A percentile compares a stretch with the other conserved stretches of the same genome.
phyloP scores from a whole-genome alignment of 768 basidiomycete genomes.

The Termitomyces sp. region DNA sequence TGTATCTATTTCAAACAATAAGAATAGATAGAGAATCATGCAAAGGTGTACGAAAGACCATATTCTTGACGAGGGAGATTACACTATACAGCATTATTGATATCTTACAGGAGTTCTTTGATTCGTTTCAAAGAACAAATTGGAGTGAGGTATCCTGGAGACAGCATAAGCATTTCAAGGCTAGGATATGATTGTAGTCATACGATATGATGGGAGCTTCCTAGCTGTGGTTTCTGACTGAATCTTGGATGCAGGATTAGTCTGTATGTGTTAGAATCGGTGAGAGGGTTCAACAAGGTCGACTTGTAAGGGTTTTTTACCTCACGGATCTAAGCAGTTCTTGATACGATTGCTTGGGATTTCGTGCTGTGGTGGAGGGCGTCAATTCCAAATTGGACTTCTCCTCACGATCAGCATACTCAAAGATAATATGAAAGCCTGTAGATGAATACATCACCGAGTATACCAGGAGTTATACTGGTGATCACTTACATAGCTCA shows the following conservation, averaged over 20 bases:
- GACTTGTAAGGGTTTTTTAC: conserved; percentile 25
- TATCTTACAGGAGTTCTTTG: background rate
- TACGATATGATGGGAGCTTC: conserved; percentile 69
- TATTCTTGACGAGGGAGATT: background rate
- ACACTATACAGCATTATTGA: background rate
- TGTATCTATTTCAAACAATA: background rate
- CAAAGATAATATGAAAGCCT: conserved; percentile 63
- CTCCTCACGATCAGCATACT: conserved; percentile 25
- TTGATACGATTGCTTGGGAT: conserved; percentile 62
- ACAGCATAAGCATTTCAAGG: conserved; percentile 2
- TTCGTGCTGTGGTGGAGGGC: conserved; percentile 28
- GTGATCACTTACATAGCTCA: conserved; percentile 60
- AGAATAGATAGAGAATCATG: background rate
- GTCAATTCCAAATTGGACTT: background rate
- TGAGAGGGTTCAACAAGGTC: background rate
- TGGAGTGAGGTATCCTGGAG: conserved; percentile 33
- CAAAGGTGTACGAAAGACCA: background rate
- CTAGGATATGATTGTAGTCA: conserved; percentile 11
- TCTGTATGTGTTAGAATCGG: conserved; percentile 24
- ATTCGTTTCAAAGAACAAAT: conserved; percentile 22
- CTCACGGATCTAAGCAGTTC: conserved; percentile 58
- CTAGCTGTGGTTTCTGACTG: conserved; percentile 70
- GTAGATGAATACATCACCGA: conserved; percentile 2
- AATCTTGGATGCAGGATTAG: conserved; percentile 55
- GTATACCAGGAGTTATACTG: background rate